These are phyloP conservation scores for Zygoascus hellenicus DNA, from an alignment of 1,139 yeast species.

Conservation along the genomic window DNA sequence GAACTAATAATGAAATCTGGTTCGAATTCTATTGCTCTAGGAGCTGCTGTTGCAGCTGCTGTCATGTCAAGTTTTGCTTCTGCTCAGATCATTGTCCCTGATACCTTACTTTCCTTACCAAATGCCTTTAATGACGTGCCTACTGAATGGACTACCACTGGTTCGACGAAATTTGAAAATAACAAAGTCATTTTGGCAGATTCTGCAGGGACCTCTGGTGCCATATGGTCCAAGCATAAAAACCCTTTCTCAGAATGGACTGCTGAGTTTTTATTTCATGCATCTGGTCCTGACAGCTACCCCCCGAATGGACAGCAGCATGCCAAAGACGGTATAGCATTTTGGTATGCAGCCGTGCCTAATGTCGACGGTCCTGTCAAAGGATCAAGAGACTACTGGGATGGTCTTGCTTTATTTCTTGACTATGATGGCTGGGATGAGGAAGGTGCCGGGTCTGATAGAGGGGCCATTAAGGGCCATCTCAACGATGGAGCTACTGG, in stretches of 20 bases:
- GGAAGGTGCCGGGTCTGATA: constrained; percentile 15
- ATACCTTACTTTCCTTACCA: constrained; percentile 1
- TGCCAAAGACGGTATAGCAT: constrained; percentile 30
- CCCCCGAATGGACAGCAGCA: constrained; percentile 3
- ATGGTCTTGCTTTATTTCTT: constrained; percentile 36
- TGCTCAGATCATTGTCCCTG: neutral
- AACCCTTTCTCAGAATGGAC: constrained; percentile 34
- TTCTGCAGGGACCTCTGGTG: constrained; percentile 21
- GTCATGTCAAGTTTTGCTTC: neutral
- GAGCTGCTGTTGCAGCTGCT: too few relatives aligned
- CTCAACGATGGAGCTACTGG: constrained; percentile 34
- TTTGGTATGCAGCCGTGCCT: constrained; percentile 34
- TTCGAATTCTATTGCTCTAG: too few relatives aligned
- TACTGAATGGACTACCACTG: constrained; percentile 4
- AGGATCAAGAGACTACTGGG: constrained; percentile 37
- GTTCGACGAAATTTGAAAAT: constrained; percentile 11
- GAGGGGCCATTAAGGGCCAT: constrained; percentile 37
- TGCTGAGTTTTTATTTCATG: constrained; percentile 29
- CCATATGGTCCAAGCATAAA: constrained; percentile 32
- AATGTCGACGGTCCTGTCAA: constrained; percentile 32
- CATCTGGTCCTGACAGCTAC: constrained; percentile 26
- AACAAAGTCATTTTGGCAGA: constrained; percentile 21
- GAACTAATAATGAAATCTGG: too few relatives aligned
- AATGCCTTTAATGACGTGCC: neutral
- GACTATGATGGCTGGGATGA: constrained; percentile 29